Conservation (phyloP, 208 protist genomes). For the Leishmania tarentolae region DNA sequence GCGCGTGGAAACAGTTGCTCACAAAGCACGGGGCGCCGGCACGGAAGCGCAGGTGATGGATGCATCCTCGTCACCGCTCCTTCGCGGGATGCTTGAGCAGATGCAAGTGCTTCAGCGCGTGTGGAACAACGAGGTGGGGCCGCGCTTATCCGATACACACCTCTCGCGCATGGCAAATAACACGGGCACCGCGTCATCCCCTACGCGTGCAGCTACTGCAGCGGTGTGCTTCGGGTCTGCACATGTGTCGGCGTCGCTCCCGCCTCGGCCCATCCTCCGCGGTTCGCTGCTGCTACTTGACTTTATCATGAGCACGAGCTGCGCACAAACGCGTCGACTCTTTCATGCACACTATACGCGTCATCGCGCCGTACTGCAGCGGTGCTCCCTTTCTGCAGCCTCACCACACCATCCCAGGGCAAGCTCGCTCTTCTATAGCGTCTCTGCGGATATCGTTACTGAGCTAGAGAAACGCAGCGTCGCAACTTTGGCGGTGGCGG, state of each 20-base stretch:
- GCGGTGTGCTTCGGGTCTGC: neutral
- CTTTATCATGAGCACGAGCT: slow-evolving; percentile 38
- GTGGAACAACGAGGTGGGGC: slow-evolving; percentile 42
- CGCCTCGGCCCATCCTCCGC: slow-evolving; percentile 13
- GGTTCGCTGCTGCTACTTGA: slow-evolving; percentile 39
- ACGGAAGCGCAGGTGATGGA: neutral
- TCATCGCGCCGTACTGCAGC: slow-evolving; percentile 12
- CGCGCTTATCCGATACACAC: slow-evolving; percentile 12
- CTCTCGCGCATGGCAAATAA: neutral
- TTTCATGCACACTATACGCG: slow-evolving; percentile 35
- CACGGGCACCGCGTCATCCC: neutral
- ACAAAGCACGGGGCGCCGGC: neutral
- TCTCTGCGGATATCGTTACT: slow-evolving; percentile 16
- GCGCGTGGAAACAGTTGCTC: neutral
- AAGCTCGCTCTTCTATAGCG: slow-evolving; percentile 7
- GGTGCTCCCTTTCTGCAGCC: neutral
- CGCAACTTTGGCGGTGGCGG: neutral
- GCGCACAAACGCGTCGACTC: slow-evolving; percentile 28
- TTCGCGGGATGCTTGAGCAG: slow-evolving; percentile 28
- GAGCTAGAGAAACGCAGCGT: slow-evolving; percentile 21
- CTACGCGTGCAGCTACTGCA: neutral
- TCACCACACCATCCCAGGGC: neutral
- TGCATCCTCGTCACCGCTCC: slow-evolving; percentile 2
- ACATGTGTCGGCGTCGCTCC: neutral
- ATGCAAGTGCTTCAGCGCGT: slow-evolving; percentile 46